Evolutionary conservation across 345 rosid genomes (phyloP).

Genomic region (Heritiera fomes): DNA sequence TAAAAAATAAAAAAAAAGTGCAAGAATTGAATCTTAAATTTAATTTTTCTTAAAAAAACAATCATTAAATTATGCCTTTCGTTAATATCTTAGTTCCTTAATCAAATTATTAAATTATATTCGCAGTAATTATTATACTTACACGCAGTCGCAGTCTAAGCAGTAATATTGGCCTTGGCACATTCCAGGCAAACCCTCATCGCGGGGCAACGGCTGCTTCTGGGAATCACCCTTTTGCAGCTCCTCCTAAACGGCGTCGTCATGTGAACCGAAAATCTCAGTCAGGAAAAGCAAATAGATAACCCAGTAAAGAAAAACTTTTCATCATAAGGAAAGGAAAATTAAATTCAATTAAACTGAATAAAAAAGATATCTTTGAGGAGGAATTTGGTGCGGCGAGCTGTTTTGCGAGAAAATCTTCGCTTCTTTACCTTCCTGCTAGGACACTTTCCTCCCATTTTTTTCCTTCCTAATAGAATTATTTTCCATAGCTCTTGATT

Average conservation of each 20-base stretch:
- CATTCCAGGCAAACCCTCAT: slow-evolving; percentile 96
- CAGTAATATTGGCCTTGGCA: slow-evolving; percentile 97
- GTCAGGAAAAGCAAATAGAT: slow-evolving; percentile 35
- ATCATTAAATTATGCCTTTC: too few species aligned
- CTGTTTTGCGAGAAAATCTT: slow-evolving; percentile 83
- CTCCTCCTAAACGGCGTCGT: slow-evolving; percentile 35
- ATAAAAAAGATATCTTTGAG: slow-evolving; percentile 74
- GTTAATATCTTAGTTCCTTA: not conserved
- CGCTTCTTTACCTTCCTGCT: slow-evolving; percentile 93
- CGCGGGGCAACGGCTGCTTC: slow-evolving; percentile 53
- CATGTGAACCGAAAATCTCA: slow-evolving; percentile 45
- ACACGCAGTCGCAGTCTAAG: slow-evolving; percentile 80
- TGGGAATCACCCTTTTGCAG: slow-evolving; percentile 38
- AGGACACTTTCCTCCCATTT: slow-evolving; percentile 77
- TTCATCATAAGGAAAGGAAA: not conserved
- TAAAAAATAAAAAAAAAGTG: too few species aligned
- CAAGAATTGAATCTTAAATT: too few species aligned
- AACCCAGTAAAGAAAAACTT: not conserved
- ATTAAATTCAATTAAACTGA: not conserved
- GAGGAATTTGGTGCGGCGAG: slow-evolving; percentile 83
- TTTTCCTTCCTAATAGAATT: not conserved
- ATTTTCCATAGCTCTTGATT: too few species aligned
- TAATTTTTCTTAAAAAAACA: too few species aligned
- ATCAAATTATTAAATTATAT: not conserved
- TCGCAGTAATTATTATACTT: slow-evolving; percentile 21